These are phyloP conservation scores for Teunomyces pallodes DNA, from an alignment of 805 yeast species.

Conservation along the genomic window DNA sequence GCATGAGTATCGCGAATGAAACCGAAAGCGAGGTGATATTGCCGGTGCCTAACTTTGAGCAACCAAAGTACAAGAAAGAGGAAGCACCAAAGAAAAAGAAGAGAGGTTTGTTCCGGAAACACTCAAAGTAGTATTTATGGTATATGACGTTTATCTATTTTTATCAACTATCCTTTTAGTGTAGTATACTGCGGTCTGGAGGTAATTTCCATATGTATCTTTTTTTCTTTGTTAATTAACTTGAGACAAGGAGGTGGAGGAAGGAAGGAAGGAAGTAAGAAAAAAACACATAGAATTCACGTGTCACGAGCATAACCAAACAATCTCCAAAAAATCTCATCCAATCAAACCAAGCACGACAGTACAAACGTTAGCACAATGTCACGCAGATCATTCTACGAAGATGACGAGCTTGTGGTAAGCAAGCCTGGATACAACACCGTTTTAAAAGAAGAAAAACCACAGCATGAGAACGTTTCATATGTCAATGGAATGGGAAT, in stretches of 20 bases:
- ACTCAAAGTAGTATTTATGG: neutral
- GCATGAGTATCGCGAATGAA: conserved; percentile 9
- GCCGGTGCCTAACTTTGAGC: conserved; percentile 4
- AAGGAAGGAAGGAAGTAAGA: too few species aligned
- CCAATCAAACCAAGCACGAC: neutral
- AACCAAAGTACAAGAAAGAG: conserved; percentile 2
- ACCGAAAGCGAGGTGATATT: conserved; percentile 2
- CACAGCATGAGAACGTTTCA: conserved; percentile 36
- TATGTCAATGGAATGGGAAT: conserved; percentile 55
- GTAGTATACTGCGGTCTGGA: neutral
- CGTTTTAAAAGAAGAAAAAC: conserved; percentile 37
- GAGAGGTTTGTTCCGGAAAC: conserved; percentile 10
- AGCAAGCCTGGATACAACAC: conserved; percentile 49
- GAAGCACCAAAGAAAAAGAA: conserved; percentile 8
- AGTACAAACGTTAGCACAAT: neutral
- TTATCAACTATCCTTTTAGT: neutral
- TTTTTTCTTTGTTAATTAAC: too few species aligned
- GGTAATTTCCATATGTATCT: neutral
- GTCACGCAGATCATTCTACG: conserved; percentile 44
- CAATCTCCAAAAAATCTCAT: neutral
- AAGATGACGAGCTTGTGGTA: conserved; percentile 48
- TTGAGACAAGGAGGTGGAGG: too few species aligned
- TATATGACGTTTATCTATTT: neutral
- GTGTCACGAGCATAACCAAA: neutral
- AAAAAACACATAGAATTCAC: too few species aligned